Percentiles rank a stretch among this genome's conserved stretches.
These are phyloP conservation scores for Schwanniomyces occidentalis DNA, from an alignment of 805 yeast species.

Conservation along the genomic window DNA sequence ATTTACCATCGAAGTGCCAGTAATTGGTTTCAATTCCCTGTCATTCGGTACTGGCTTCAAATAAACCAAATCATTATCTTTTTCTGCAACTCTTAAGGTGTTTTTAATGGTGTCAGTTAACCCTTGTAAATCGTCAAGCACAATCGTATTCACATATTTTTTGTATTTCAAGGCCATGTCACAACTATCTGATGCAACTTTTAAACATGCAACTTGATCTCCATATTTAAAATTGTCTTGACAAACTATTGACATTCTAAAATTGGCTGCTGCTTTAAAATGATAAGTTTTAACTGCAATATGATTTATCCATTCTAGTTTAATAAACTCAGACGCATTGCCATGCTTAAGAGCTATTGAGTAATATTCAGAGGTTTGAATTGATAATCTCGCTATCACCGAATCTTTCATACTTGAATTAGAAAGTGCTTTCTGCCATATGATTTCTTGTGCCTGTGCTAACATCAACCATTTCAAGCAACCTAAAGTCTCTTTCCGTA, in stretches of 20 bases:
- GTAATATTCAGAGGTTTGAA: conserved; percentile 62
- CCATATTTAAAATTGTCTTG: conserved; percentile 60
- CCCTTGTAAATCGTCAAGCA: conserved; percentile 53
- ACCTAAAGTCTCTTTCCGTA: conserved; percentile 51
- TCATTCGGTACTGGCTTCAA: conserved; percentile 59
- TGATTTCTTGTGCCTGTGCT: conserved; percentile 86
- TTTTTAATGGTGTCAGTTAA: conserved; percentile 47
- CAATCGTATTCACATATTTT: conserved; percentile 42
- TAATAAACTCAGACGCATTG: conserved; percentile 46
- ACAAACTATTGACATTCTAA: conserved; percentile 55
- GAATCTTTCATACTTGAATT: conserved; percentile 53
- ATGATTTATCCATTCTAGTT: conserved; percentile 66
- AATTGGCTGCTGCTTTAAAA: conserved; percentile 71
- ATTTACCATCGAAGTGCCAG: conserved; percentile 58
- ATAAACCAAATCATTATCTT: conserved; percentile 81
- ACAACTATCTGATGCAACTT: conserved; percentile 41
- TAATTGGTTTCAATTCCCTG: conserved; percentile 39
- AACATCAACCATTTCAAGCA: conserved; percentile 55
- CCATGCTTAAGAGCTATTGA: conserved; percentile 38
- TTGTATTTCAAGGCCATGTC: conserved; percentile 37
- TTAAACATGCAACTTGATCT: conserved; percentile 63
- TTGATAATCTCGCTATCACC: conserved; percentile 62
- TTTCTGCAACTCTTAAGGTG: conserved; percentile 55
- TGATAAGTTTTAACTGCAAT: conserved; percentile 59
- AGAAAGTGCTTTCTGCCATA: conserved; percentile 71